Percentiles rank a stretch among this genome's conserved stretches.
Conservation (phyloP, 768 basidiomycete genomes). For the Phlebiopsis flavidoalba region DNA sequence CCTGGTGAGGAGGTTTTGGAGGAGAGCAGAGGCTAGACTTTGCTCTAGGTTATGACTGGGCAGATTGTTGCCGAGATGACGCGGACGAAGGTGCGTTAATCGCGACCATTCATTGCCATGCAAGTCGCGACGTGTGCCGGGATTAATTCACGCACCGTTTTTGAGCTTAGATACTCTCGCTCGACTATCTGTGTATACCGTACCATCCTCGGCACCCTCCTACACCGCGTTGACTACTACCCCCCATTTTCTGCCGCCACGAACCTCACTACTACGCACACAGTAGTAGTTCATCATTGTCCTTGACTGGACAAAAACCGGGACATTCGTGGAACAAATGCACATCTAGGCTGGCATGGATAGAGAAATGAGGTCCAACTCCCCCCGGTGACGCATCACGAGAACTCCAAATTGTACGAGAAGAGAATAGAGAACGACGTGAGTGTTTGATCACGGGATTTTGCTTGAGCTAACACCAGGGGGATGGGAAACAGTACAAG, state of each 20-base stretch:
- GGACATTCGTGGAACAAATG: constrained; percentile 84
- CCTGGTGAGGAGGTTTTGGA: constrained; percentile 48
- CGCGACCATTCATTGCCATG: background rate
- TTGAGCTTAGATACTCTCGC: constrained; percentile 69
- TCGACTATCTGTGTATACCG: constrained; percentile 86
- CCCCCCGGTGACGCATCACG: constrained; percentile 64
- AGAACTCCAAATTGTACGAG: constrained; percentile 68
- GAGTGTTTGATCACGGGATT: background rate
- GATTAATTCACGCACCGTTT: constrained; percentile 8
- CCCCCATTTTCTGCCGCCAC: constrained; percentile 80
- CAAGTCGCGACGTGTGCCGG: background rate
- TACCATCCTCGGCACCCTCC: constrained; percentile 71
- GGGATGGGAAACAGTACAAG: constrained; percentile 56
- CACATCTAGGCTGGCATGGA: constrained; percentile 81
- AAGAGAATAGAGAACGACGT: constrained; percentile 84
- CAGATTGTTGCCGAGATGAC: constrained; percentile 87
- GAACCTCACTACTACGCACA: constrained; percentile 60
- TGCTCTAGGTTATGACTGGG: constrained; percentile 89
- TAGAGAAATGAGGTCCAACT: constrained; percentile 76
- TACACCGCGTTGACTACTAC: constrained; percentile 69
- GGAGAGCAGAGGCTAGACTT: constrained; percentile 64
- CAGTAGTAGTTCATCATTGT: constrained; percentile 79
- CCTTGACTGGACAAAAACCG: constrained; percentile 94
- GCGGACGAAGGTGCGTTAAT: constrained; percentile 79
- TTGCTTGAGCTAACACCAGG: background rate